These are phyloP conservation scores for Amphicarpaea edgeworthii DNA, from an alignment of 306 rosid species.

Conservation along the genomic window DNA sequence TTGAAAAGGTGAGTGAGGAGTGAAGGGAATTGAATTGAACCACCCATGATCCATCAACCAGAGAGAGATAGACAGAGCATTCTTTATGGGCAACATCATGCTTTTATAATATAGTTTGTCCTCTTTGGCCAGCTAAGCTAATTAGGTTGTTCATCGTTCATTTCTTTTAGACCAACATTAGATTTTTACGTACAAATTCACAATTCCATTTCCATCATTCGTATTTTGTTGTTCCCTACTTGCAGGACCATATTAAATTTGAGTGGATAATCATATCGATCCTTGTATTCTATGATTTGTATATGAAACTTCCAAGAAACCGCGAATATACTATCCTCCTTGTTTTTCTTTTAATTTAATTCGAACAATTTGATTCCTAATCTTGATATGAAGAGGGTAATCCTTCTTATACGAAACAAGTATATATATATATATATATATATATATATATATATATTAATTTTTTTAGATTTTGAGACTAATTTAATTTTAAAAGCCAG, in stretches of 20 bases:
- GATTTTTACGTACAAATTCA: not conserved
- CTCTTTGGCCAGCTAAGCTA: slow-evolving; percentile 35
- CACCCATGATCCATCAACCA: slow-evolving; percentile 1
- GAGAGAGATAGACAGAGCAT: not conserved
- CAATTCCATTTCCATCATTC: not conserved
- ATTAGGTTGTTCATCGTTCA: not conserved
- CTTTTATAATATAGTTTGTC: not conserved
- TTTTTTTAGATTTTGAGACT: no score
- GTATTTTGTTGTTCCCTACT: not conserved
- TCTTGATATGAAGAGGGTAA: no score
- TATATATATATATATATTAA: no score
- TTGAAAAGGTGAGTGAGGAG: not conserved
- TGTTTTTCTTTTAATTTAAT: not conserved
- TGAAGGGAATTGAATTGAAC: not conserved
- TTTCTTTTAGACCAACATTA: not conserved
- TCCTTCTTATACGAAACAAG: no score
- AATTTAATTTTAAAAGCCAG: no score
- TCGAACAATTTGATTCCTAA: no score
- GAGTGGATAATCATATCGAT: slow-evolving; percentile 8
- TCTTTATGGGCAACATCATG: not conserved
- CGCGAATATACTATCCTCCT: not conserved
- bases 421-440: no score
- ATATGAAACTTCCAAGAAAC: not conserved
- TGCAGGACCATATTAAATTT: slow-evolving; percentile 24
- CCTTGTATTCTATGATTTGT: not conserved